These are phyloP conservation scores for Seiridium cupressi DNA, from an alignment of 2,329 filamentous ascomycete species.

Conservation along the genomic window DNA sequence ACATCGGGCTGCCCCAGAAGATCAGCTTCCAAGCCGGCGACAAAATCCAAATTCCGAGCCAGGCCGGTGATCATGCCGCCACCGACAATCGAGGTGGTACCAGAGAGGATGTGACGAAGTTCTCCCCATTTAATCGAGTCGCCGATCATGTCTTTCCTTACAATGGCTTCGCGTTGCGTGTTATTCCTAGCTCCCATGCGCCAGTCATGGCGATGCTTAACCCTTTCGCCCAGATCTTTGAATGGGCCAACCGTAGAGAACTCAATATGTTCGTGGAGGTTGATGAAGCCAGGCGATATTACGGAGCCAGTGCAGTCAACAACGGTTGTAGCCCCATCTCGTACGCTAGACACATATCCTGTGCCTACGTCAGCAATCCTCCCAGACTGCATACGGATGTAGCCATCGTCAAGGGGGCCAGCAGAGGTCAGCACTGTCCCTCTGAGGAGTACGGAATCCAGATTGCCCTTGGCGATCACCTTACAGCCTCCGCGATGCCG, in stretches of 20 bases:
- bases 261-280: slow-evolving; percentile 27
- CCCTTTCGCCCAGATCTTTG: slow-evolving; percentile 18
- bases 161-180: slow-evolving; percentile 14
- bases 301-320: slow-evolving; percentile 22
- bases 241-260: slow-evolving; percentile 23
- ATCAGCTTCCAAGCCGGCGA: slow-evolving; percentile 19
- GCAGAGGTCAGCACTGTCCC: slow-evolving; percentile 38
- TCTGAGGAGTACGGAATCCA: slow-evolving; percentile 27
- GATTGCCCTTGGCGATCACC: slow-evolving; percentile 14
- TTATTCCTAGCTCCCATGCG: slow-evolving; percentile 19
- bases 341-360: slow-evolving; percentile 6
- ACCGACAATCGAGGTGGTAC: slow-evolving; percentile 26
- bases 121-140: slow-evolving; percentile 24
- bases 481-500: not conserved
- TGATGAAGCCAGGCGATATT: slow-evolving; percentile 28
- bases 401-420: slow-evolving; percentile 17
- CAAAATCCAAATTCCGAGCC: slow-evolving; percentile 25
- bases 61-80: slow-evolving; percentile 23
- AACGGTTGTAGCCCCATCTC: slow-evolving; percentile 13
- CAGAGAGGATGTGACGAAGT: slow-evolving; percentile 28
- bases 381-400: slow-evolving; percentile 24
- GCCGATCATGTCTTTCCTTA: slow-evolving; percentile 17
- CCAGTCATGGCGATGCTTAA: slow-evolving; percentile 27
- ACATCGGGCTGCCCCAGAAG: slow-evolving; percentile 11
- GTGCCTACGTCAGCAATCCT: slow-evolving; percentile 16